Base-by-base conservation (phyloP, 805 yeast species). In the Saccharomycopsis lassenensis region DNA sequence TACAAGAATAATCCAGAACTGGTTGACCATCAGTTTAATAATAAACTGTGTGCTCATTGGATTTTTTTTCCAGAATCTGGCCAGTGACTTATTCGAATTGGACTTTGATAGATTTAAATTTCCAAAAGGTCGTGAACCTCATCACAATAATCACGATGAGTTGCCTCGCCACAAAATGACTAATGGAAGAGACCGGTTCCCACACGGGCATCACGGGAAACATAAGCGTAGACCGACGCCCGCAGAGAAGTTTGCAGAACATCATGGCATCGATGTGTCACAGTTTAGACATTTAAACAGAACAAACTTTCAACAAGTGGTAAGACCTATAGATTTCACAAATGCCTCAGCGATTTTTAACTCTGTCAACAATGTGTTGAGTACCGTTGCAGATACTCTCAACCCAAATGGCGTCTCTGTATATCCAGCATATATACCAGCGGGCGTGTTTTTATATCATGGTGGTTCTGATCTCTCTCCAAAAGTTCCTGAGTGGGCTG, bases 401-500 rank as follows among this genome's bases (percentile, higher is more conserved):
- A 58, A 64, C 33, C 80, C 83, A 0, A 62, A 65, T 10, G 73
- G 80, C 3, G 73, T 75, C 14, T 61, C 71, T 4, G 71, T 63
- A 43, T 62, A 74, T 27, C 79, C 83, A 0, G 82, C 77, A 1
- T 64, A 63, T 37, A 59, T 76, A 17, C 79, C 81, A 0, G 60
- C 67, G 29, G 77, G 77, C 3, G 73, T 81, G 0, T 46, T 69
- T 24, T 47, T 76, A 34, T 76, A 71, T 39, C 82, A 75, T 51
- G 42, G 48, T n/a, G 61, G 62, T 0, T 39, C 48, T 3, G 23
- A 16, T 5, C 34, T 25, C 4, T 46, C 71, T 7, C 79, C 80
- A 1, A 49, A 50, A 0, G 48, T 58, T 17, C 63, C 63, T 22
- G 82, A 76, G 49, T 75, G 83, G 82, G 54, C 72, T 7, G 83